Percentiles rank a stretch among this genome's conserved stretches.
phyloP scores from a whole-genome alignment of 2,329 filamentous ascomycete genomes.

The Raffaelea ambrosiae region DNA sequence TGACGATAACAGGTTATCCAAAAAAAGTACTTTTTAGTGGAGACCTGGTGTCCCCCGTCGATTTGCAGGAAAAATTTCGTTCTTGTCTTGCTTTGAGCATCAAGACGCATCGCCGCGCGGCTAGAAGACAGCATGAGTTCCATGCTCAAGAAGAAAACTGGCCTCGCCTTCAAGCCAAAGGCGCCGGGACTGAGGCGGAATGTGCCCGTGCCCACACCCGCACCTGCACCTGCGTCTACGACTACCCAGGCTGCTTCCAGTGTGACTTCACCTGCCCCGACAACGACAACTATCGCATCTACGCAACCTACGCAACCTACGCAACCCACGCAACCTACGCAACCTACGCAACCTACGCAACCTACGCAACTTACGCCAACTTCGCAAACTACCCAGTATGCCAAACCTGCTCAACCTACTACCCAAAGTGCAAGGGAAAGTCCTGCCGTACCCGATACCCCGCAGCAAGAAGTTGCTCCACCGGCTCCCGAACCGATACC shows the following conservation, averaged over 20 bases:
- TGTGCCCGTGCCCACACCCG: slow-evolving; percentile 20
- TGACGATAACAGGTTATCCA: too few species aligned
- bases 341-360: background rate
- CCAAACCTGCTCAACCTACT: background rate
- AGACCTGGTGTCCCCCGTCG: too few species aligned
- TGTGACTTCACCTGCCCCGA: background rate
- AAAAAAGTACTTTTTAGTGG: too few species aligned
- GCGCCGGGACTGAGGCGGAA: slow-evolving; percentile 45
- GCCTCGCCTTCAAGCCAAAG: slow-evolving; percentile 62
- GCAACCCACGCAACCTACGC: too few species aligned
- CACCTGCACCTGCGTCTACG: background rate
- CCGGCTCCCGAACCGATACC: background rate
- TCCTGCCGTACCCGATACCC: background rate
- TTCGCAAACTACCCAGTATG: too few species aligned
- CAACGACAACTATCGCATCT: too few species aligned
- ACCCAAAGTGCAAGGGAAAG: too few species aligned
- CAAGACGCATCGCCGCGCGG: too few species aligned
- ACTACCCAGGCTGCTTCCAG: background rate
- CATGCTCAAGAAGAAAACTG: slow-evolving; percentile 60
- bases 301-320: too few species aligned
- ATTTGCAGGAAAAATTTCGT: too few species aligned
- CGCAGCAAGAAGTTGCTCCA: background rate
- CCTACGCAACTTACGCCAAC: too few species aligned
- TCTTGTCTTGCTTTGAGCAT: too few species aligned
- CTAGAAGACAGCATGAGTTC: slow-evolving; percentile 15